Evolutionary conservation across 2,329 filamentous ascomycete genomes (phyloP), one percentile per base, ranked within the genome.

Genomic region (Botryotinia narcissicola): DNA sequence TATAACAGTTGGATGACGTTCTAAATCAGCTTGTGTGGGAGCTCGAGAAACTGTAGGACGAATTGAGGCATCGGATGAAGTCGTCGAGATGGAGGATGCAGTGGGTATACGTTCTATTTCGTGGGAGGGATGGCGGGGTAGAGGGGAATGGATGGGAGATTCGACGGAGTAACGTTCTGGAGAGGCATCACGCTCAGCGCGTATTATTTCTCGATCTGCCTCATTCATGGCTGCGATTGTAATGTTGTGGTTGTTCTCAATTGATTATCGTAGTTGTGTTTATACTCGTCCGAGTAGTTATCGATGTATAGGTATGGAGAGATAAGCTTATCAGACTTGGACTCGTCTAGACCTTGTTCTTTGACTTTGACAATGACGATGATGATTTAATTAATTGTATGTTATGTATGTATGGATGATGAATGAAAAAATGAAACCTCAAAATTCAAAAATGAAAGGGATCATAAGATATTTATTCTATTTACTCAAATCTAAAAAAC

Each of bases 1-100:
- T 74, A 95, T 84, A 71, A 88, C 90, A 14, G 91, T 93, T 29
- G 88, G 88, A 76, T 93, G 88, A 73, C 90, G 86, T 80, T 93
- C 91, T 57, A 93, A 85, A 79, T 93, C 91, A 77, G 85, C 83
- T 75, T 90, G 86, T 6, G 91, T 93, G 8, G 89, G 85, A n/a
- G 89, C 80, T 70, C 90, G 86, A 78, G 87, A 89, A 83, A 93
- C 87, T 74, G 80, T 82, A 69, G 83, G 84, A 73, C 85, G 81
- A 72, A 82, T 78, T 62, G 79, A 79, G 16, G 79, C 78, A 16
- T 75, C 82, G 60, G 57, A 63, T 7, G 59, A 48, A 59, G 81
- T 81, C 29, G 84, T 84, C 0, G 84, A 85, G 9, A 86, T 86
- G 7, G 87, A 87, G 7, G 86, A 88, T 3, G 84, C 83, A 7